Conservation (phyloP, 768 basidiomycete species). For the Phylloporus sp. region DNA sequence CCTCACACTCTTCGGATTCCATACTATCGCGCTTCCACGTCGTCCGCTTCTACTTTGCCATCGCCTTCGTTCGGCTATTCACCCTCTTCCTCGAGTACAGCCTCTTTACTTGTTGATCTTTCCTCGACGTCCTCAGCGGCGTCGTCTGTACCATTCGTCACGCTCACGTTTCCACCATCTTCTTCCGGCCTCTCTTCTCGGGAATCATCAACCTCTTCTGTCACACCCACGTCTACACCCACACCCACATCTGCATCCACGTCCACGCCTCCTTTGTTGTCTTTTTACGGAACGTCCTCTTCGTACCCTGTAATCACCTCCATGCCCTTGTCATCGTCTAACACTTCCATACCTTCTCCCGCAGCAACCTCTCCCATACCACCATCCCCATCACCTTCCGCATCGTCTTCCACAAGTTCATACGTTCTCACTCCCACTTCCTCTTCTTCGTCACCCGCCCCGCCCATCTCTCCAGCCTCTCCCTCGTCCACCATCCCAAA, state of each 20-base stretch:
- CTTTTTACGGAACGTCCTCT: background rate
- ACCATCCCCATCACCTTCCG: background rate
- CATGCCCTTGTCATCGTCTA: background rate
- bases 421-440: background rate
- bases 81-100: background rate
- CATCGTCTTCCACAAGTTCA: background rate
- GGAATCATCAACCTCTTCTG: background rate
- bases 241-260: background rate
- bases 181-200: background rate
- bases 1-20: background rate
- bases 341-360: background rate
- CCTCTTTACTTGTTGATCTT: background rate
- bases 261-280: background rate
- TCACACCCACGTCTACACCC: background rate
- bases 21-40: background rate
- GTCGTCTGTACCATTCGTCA: background rate
- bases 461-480: background rate
- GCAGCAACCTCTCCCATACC: background rate
- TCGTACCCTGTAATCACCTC: background rate
- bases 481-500: conserved; percentile 2
- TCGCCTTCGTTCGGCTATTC: background rate
- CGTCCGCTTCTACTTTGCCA: background rate
- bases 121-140: background rate
- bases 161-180: background rate
- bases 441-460: background rate